A percentile compares a stretch with the other conserved stretches of the same genome.
Evolutionary conservation across 2,329 filamentous ascomycete genomes (phyloP).

Genomic region (Remersonia thermophila): DNA sequence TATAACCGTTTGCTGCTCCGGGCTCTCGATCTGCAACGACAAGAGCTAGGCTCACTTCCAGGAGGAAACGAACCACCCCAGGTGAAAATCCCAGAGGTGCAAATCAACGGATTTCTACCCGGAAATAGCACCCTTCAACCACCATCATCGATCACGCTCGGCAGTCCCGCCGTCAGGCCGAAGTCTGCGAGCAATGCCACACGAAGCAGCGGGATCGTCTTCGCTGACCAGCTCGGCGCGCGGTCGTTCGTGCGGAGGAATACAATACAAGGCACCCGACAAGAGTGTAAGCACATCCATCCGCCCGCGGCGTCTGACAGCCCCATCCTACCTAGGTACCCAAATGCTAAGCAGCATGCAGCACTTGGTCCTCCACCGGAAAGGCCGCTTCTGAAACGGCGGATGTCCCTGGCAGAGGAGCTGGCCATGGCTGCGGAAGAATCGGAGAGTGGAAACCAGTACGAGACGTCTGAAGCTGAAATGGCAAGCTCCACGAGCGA

Average conservation of each 20-base stretch:
- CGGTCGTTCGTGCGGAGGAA: conserved; percentile 7
- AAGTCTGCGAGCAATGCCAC: background rate
- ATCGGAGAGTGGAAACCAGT: conserved; percentile 10
- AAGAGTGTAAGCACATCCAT: conserved; percentile 6
- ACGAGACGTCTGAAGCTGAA: conserved; percentile 4
- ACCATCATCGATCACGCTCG: conserved; percentile 5
- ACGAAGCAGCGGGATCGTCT: background rate
- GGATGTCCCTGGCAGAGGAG: conserved; percentile 12
- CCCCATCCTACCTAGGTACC: background rate
- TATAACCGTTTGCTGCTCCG: conserved; percentile 16
- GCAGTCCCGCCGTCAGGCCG: conserved; percentile 2
- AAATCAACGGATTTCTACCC: background rate
- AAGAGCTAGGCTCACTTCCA: conserved; percentile 9
- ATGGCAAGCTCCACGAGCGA: conserved; percentile 6
- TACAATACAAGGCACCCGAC: conserved; percentile 9
- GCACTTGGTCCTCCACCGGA: background rate
- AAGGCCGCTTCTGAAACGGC: conserved; percentile 4
- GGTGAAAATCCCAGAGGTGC: background rate
- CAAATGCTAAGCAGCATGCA: background rate
- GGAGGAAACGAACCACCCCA: background rate
- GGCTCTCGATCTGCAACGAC: conserved; percentile 14
- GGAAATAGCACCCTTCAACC: background rate
- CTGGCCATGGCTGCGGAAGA: conserved; percentile 11
- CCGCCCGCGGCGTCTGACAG: too few species aligned
- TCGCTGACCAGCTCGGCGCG: background rate